phyloP scores from a whole-genome alignment of 768 basidiomycete species.

The Glaciozyma martinii region DNA sequence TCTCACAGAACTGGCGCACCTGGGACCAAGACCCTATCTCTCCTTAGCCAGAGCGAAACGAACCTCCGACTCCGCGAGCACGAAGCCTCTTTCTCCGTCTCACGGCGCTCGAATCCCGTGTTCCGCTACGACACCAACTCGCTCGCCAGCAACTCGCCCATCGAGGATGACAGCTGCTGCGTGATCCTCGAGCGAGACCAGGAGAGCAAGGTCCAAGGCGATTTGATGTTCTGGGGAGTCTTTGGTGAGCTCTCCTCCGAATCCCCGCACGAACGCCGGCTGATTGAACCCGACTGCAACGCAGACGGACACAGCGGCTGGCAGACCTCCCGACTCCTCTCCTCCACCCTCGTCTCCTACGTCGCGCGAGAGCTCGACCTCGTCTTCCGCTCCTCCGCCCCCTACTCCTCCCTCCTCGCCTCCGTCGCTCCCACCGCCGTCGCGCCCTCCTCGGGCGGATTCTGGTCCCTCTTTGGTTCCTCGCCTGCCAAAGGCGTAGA shows the following conservation, averaged over 20 bases:
- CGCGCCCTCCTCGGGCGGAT: constrained; percentile 5
- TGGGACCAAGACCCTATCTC: constrained; percentile 26
- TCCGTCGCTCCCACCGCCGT: constrained; percentile 4
- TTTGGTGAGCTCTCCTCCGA: constrained; percentile 2
- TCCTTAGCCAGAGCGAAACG: constrained; percentile 19
- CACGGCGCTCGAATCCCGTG: constrained; percentile 29
- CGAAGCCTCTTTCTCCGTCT: constrained; percentile 30
- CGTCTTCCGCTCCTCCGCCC: constrained; percentile 28
- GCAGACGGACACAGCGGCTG: constrained; percentile 73
- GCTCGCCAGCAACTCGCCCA: constrained; percentile 75
- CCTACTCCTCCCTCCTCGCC: constrained; percentile 21
- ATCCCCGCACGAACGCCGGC: not conserved
- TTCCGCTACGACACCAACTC: constrained; percentile 58
- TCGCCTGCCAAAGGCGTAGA: constrained; percentile 18
- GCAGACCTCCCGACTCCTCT: constrained; percentile 73
- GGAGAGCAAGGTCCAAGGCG: constrained; percentile 17
- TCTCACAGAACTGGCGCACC: constrained; percentile 17
- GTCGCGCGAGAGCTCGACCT: constrained; percentile 61
- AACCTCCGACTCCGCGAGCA: constrained; percentile 30
- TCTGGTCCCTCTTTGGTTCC: constrained; percentile 13
- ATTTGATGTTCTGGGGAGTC: constrained; percentile 23
- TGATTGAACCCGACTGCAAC: not conserved
- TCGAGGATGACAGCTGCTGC: constrained; percentile 63
- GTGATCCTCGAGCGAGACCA: constrained; percentile 31
- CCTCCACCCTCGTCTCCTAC: constrained; percentile 72